Evolutionary conservation across 768 basidiomycete genomes (phyloP).

Genomic region (Amanita subjunquillea): DNA sequence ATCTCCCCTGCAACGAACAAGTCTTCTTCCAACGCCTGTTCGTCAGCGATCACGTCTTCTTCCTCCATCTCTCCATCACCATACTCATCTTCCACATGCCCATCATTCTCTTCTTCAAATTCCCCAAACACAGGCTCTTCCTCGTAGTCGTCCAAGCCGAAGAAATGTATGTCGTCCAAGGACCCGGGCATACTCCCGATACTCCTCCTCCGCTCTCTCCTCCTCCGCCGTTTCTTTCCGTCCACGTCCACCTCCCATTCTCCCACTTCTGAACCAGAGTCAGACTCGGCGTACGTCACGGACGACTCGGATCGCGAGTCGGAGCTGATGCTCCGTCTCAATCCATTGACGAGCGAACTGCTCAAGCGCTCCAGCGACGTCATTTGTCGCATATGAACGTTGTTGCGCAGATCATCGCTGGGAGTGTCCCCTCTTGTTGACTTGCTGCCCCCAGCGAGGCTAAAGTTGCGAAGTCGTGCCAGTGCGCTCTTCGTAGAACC

Average conservation of each 20-base stretch:
- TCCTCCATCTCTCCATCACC: neutral
- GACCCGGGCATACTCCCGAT: conserved; percentile 85
- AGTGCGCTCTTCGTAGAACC: conserved; percentile 65
- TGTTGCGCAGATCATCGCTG: conserved; percentile 20
- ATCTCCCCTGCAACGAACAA: conserved; percentile 20
- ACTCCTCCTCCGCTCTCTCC: conserved; percentile 44
- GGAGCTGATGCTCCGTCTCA: conserved; percentile 39
- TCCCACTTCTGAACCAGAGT: conserved; percentile 38
- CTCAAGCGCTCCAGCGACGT: conserved; percentile 69
- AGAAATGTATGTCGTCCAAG: conserved; percentile 49
- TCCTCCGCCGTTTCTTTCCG: conserved; percentile 20
- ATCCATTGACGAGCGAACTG: conserved; percentile 37
- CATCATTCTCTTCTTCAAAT: neutral
- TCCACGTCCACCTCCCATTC: conserved; percentile 28
- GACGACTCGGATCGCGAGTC: conserved; percentile 45
- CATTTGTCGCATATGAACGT: conserved; percentile 52
- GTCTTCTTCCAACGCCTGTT: conserved; percentile 14
- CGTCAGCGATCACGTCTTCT: neutral
- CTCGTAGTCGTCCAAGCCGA: conserved; percentile 34
- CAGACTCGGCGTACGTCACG: conserved; percentile 34
- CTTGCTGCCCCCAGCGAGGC: conserved; percentile 42
- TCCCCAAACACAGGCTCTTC: conserved; percentile 4
- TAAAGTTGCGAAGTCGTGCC: conserved; percentile 68
- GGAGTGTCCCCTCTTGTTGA: neutral
- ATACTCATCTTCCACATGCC: neutral